Evolutionary conservation across 1,284 basidiomycete genomes (phyloP).

Genomic region (Takashimella koratensis): DNA sequence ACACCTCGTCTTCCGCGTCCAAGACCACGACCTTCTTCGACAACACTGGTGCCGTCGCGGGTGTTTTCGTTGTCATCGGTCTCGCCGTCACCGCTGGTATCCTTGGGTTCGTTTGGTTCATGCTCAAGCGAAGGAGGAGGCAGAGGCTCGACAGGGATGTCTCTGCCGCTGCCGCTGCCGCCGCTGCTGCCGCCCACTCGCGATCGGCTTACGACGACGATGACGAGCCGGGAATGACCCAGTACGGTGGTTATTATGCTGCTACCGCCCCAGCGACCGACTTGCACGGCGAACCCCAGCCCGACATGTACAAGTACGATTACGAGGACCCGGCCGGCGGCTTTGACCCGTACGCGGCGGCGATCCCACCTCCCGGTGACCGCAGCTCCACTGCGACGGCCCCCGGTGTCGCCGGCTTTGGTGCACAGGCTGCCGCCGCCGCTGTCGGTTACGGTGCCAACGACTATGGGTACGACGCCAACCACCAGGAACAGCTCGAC

Average conservation of each 20-base stretch:
- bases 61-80: conserved; percentile 50
- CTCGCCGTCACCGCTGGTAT: conserved; percentile 43
- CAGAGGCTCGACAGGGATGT: conserved; percentile 50
- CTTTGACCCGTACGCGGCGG: conserved; percentile 47
- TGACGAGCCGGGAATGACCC: conserved; percentile 46
- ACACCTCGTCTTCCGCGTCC: conserved; percentile 9
- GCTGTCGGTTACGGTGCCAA: conserved; percentile 10
- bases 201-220: conserved; percentile 46
- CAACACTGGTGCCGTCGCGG: conserved; percentile 49
- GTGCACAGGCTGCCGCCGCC: conserved; percentile 21
- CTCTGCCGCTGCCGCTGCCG: conserved; percentile 48
- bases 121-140: conserved; percentile 44
- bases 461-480: conserved; percentile 4
- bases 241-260: conserved; percentile 45
- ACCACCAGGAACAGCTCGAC: conserved; percentile 7
- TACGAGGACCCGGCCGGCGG: conserved; percentile 47
- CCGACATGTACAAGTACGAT: conserved; percentile 30
- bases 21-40: conserved; percentile 41
- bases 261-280: conserved; percentile 27
- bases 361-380: conserved; percentile 14
- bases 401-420: conserved; percentile 36
- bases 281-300: conserved; percentile 30
- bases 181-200: conserved; percentile 40
- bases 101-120: conserved; percentile 43
- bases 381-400: conserved; percentile 32